A percentile compares a stretch with the other conserved stretches of the same genome.
These are phyloP conservation scores for Hyphopichia burtonii DNA, from an alignment of 1,139 yeast species.

Conservation along the genomic window DNA sequence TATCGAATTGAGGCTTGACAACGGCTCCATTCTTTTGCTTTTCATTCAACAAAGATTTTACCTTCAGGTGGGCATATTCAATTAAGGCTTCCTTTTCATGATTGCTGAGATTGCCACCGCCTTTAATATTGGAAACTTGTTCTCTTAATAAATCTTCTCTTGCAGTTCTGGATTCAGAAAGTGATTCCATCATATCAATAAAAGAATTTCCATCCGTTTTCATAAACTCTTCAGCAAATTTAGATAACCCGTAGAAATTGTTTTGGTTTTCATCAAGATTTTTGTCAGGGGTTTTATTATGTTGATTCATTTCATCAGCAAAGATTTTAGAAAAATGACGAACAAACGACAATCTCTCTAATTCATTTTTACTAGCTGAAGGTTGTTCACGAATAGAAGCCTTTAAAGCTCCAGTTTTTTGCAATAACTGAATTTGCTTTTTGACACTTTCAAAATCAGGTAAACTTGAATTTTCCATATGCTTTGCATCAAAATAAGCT, in stretches of 20 bases:
- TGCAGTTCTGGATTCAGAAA: slow-evolving; percentile 58
- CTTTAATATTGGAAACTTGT: slow-evolving; percentile 2
- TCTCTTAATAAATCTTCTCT: slow-evolving; percentile 41
- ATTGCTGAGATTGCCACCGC: not conserved
- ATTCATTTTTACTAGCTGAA: slow-evolving; percentile 25
- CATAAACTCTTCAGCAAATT: slow-evolving; percentile 75
- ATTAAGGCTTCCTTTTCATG: slow-evolving; percentile 1
- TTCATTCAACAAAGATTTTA: not conserved
- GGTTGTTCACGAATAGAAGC: slow-evolving; percentile 14
- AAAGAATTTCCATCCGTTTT: slow-evolving; percentile 74
- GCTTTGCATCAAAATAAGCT: slow-evolving; percentile 21
- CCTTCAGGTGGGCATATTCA: slow-evolving; percentile 2
- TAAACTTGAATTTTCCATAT: slow-evolving; percentile 17
- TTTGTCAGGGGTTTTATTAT: not conserved
- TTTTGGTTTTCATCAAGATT: not conserved
- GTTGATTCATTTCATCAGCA: slow-evolving; percentile 9
- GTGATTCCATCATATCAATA: slow-evolving; percentile 73
- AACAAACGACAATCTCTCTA: slow-evolving; percentile 27
- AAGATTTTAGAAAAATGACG: slow-evolving; percentile 26
- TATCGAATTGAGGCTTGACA: slow-evolving; percentile 3
- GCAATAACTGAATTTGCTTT: slow-evolving; percentile 19
- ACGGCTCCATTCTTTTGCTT: not conserved
- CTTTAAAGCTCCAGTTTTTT: slow-evolving; percentile 28
- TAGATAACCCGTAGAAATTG: slow-evolving; percentile 37
- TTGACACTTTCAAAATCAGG: not conserved